Base-by-base conservation (phyloP, 2,329 filamentous ascomycete genomes). In the Gnomoniopsis sp. region DNA sequence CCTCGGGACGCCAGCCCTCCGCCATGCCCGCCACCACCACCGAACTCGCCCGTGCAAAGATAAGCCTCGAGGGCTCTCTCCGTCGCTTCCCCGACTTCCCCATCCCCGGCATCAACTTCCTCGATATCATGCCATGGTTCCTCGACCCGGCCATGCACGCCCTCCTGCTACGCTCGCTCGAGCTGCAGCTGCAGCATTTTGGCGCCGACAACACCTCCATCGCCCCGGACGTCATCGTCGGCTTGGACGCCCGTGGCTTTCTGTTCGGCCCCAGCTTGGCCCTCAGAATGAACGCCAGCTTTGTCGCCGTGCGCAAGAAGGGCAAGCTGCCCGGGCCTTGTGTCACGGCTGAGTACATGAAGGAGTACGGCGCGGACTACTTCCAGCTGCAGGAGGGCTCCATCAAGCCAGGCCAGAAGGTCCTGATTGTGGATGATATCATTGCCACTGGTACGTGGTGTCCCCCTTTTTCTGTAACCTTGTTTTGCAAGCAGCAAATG, bases 91-190 rank as follows among this genome's bases (percentile, higher is more conserved):
- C 87, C 70, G 91, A 98, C 81, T 98, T 97, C 79, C 93, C 93
- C 60, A 88, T 89, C 65, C 87, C 89, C 49, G 93, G 95, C 74
- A 93, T 99, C 71, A 83, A 96, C 69, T 99, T 99, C 77, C 91
- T 97, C 79, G 95, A 99, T 73, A 98, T 99, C 77, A 88, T 99
- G 75, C 95, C 95, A 62, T 88, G 98, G 71, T 98, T 99, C 80
- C 87, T 90, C 72, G 83, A 91, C 70, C 86, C 88, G 57, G 71
- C 74, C 53, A 81, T 90, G 62, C 93, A 97, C 77, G 80, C 84
- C 66, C 82, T 86, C 57, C 88, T 99, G 60, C 80, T 97, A 72
- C 85, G 87, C 68, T 91, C 91, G 51, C 88, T 98, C 66, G 90
- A 96, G 75, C 81, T 97, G 63, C 88, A 96, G 74, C 82, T 96